Evolutionary conservation across 2,329 filamentous ascomycete genomes (phyloP).

Genomic region (Arthroderma sp.): DNA sequence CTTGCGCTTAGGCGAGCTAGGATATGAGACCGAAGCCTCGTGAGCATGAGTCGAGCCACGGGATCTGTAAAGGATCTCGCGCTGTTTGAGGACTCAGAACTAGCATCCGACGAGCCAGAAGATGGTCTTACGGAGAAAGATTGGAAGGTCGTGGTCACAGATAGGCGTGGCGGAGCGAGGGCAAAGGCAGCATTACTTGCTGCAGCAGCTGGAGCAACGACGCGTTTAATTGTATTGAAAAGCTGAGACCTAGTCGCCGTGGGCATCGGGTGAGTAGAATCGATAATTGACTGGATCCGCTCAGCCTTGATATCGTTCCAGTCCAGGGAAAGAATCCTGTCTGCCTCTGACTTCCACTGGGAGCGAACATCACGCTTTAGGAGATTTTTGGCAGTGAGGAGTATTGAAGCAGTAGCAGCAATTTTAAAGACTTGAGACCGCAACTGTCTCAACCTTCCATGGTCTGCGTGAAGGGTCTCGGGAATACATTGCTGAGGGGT

Average conservation of each 20-base stretch:
- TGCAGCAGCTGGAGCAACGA: slow-evolving; percentile 43
- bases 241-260: slow-evolving; percentile 34
- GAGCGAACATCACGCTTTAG: slow-evolving; percentile 53
- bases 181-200: slow-evolving; percentile 24
- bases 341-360: slow-evolving; percentile 51
- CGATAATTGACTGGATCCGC: slow-evolving; percentile 36
- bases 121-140: slow-evolving; percentile 6
- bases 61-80: slow-evolving; percentile 44
- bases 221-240: slow-evolving; percentile 38
- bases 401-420: slow-evolving; percentile 48
- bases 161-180: slow-evolving; percentile 8
- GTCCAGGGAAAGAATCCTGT: slow-evolving; percentile 44
- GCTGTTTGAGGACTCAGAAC: slow-evolving; percentile 19
- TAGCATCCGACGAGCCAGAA: slow-evolving; percentile 13
- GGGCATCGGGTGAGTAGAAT: slow-evolving; percentile 40
- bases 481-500: slow-evolving; percentile 44
- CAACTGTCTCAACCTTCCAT: slow-evolving; percentile 41
- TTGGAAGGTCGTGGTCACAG: not conserved
- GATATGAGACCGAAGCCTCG: slow-evolving; percentile 46
- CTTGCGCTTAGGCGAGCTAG: slow-evolving; percentile 45
- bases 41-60: slow-evolving; percentile 48
- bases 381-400: slow-evolving; percentile 54
- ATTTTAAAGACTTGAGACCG: slow-evolving; percentile 46
- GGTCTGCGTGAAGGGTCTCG: slow-evolving; percentile 49
- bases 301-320: slow-evolving; percentile 32